These are phyloP conservation scores for Pleochaeta shiraiana DNA, from an alignment of 2,329 filamentous ascomycete species.

Conservation along the genomic window DNA sequence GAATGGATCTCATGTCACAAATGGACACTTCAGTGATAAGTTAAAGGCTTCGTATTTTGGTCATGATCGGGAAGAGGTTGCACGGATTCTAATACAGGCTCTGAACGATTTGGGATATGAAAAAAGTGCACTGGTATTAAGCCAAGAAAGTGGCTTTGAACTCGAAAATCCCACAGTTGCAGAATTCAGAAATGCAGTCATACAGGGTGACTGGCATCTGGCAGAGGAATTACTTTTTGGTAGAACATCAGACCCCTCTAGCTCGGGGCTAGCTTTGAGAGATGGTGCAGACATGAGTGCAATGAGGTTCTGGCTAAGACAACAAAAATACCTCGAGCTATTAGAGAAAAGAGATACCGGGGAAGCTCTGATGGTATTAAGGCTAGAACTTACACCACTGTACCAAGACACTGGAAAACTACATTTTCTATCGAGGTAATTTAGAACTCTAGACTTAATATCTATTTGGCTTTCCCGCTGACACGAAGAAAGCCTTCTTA, in stretches of 20 bases:
- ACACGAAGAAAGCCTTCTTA: slow-evolving; percentile 41
- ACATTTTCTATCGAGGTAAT: slow-evolving; percentile 56
- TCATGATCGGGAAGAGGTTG: slow-evolving; percentile 83
- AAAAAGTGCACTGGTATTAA: slow-evolving; percentile 50
- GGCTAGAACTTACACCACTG: slow-evolving; percentile 70
- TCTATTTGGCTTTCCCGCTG: not conserved
- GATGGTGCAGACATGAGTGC: slow-evolving; percentile 52
- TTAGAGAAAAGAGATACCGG: slow-evolving; percentile 55
- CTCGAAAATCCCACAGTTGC: slow-evolving; percentile 72
- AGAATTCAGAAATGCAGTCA: slow-evolving; percentile 61
- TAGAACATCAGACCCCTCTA: slow-evolving; percentile 19
- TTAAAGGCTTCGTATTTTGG: slow-evolving; percentile 39
- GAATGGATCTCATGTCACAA: slow-evolving; percentile 30
- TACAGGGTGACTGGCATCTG: slow-evolving; percentile 60
- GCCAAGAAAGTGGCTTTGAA: slow-evolving; percentile 64
- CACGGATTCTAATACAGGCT: slow-evolving; percentile 77
- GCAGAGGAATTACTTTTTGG: slow-evolving; percentile 66
- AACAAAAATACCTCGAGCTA: slow-evolving; percentile 89
- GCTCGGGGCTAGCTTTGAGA: slow-evolving; percentile 48
- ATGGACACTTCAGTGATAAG: slow-evolving; percentile 13
- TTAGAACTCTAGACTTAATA: not conserved
- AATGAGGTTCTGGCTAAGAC: slow-evolving; percentile 73
- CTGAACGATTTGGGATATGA: slow-evolving; percentile 75
- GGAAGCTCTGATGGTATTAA: slow-evolving; percentile 59
- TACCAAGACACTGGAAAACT: slow-evolving; percentile 57